phyloP scores from a whole-genome alignment of 2,329 filamentous ascomycete genomes.

The Claviceps sp. region DNA sequence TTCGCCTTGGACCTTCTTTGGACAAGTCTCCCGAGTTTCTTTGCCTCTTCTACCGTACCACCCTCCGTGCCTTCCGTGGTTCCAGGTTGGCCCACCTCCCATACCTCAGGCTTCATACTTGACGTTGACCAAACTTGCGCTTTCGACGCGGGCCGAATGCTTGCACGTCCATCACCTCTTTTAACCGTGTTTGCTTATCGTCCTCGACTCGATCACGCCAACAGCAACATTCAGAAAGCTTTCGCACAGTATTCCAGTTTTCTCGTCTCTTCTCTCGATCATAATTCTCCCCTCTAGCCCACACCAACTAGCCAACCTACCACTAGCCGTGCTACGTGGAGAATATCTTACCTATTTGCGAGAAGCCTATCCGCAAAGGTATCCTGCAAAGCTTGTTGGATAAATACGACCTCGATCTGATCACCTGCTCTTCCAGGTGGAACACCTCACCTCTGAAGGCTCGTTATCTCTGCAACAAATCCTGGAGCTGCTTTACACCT shows the following conservation, averaged over 20 bases:
- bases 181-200: not conserved
- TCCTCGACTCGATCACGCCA: not conserved
- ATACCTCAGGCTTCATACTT: not conserved
- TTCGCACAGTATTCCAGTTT: not conserved
- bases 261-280: not conserved
- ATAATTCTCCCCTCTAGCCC: too few species aligned
- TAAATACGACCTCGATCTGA: not conserved
- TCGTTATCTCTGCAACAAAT: slow-evolving; percentile 2
- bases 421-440: not conserved
- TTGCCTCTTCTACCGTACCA: not conserved
- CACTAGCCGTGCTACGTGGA: not conserved
- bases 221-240: not conserved
- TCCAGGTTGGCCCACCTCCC: not conserved
- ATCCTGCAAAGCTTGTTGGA: not conserved
- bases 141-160: not conserved
- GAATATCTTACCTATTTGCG: not conserved
- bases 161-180: not conserved
- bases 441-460: not conserved
- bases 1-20: not conserved
- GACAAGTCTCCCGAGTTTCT: not conserved
- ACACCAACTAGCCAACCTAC: not conserved
- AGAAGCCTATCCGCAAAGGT: not conserved
- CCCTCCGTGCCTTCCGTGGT: not conserved
- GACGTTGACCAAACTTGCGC: not conserved
- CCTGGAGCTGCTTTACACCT: not conserved